Evolutionary conservation across 148 eudicot genomes (phyloP).

Genomic region (Oxyria digyna): DNA sequence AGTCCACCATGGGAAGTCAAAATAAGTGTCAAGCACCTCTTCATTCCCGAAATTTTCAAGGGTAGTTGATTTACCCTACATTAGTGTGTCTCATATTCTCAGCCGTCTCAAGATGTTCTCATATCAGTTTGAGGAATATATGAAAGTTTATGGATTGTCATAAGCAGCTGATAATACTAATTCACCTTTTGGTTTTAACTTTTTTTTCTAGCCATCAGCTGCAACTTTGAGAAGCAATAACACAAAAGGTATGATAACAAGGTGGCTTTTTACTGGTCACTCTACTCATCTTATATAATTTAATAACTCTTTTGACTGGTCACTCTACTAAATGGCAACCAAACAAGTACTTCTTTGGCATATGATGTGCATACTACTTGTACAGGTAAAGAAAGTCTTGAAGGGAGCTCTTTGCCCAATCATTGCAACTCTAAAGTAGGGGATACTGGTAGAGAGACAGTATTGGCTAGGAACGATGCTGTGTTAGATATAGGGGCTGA

Average conservation of each 20-base stretch:
- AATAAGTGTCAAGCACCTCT: no score
- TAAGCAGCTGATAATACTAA: background rate
- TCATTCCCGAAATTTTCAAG: no score
- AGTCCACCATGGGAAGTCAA: no score
- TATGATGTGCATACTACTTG: background rate
- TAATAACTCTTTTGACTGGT: background rate
- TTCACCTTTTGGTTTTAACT: background rate
- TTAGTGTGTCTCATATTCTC: background rate
- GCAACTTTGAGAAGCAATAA: conserved; percentile 10
- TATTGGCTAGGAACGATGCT: background rate
- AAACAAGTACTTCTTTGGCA: background rate
- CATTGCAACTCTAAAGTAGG: background rate
- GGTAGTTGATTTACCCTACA: background rate
- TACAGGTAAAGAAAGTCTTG: conserved; percentile 4
- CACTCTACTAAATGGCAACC: background rate
- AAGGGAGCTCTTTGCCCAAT: background rate
- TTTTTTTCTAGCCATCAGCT: conserved; percentile 15
- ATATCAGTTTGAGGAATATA: background rate
- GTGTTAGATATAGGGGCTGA: conserved; percentile 3
- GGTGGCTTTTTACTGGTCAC: conserved; percentile 9
- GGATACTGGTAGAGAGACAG: background rate
- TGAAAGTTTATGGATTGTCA: background rate
- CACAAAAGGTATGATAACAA: background rate
- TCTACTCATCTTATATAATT: background rate
- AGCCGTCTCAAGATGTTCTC: background rate